Evolutionary conservation across 1,284 basidiomycete species (phyloP).

Genomic region (Ustilago sp.): DNA sequence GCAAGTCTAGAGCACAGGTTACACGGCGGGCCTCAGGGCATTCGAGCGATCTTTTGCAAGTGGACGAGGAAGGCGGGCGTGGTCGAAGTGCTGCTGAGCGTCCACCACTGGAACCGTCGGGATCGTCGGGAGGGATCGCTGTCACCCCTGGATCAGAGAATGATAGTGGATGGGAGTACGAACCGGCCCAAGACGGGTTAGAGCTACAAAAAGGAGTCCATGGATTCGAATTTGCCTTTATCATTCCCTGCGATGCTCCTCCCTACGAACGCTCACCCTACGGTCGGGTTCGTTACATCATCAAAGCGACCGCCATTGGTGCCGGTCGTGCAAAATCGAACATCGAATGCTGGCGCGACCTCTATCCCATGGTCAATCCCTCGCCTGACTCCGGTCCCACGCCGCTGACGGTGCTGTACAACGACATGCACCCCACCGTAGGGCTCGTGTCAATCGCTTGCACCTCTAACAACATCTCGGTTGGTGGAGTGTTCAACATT

Average conservation of each 20-base stretch:
- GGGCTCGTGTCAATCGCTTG: conserved; percentile 67
- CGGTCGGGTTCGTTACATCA: conserved; percentile 65
- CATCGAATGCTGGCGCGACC: conserved; percentile 66
- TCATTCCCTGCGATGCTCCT: conserved; percentile 64
- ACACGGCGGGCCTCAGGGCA: conserved; percentile 26
- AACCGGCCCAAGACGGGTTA: conserved; percentile 53
- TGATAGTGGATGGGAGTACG: conserved; percentile 37
- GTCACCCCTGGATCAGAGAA: conserved; percentile 44
- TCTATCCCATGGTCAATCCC: conserved; percentile 69
- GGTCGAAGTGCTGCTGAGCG: conserved; percentile 33
- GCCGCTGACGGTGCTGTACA: conserved; percentile 67
- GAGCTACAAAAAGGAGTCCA: conserved; percentile 68
- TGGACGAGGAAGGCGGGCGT: conserved; percentile 46
- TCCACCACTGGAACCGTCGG: conserved; percentile 21
- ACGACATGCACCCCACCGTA: conserved; percentile 68
- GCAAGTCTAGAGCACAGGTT: conserved; percentile 38
- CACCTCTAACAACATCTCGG: conserved; percentile 68
- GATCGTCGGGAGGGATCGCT: conserved; percentile 20
- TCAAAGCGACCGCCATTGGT: conserved; percentile 67
- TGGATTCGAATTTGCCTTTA: conserved; percentile 69
- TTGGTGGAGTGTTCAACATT: conserved; percentile 68
- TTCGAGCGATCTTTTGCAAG: conserved; percentile 35
- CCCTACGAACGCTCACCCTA: conserved; percentile 68
- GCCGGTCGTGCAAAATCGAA: conserved; percentile 65
- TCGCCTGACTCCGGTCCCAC: conserved; percentile 64